Conservation (phyloP, 331 rosid genomes). For the Malus hybrid region DNA sequence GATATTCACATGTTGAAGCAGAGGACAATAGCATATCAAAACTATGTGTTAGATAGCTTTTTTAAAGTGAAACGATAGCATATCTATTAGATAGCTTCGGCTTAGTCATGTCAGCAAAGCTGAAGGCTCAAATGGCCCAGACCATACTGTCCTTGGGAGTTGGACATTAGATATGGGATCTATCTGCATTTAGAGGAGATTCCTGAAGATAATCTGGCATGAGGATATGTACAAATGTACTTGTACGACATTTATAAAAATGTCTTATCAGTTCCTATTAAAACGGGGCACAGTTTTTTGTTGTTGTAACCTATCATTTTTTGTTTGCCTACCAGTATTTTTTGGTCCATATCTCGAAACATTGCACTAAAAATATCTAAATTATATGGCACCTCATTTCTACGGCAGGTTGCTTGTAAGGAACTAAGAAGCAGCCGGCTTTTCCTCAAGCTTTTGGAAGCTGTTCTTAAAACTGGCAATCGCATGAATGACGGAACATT, state of each 20-base stretch:
- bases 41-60: neutral
- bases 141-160: neutral
- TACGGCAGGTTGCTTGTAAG: constrained; percentile 71
- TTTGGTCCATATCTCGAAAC: neutral
- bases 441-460: constrained; percentile 96
- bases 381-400: constrained; percentile 13
- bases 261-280: neutral
- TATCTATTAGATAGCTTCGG: neutral
- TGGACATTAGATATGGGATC: neutral
- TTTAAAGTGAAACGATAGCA: neutral
- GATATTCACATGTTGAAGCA: neutral
- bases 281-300: neutral
- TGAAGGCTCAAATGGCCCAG: neutral
- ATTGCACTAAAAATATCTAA: constrained; percentile 5
- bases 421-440: constrained; percentile 74
- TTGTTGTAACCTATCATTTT: neutral
- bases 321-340: neutral
- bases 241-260: neutral
- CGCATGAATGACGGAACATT: constrained; percentile 99
- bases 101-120: neutral
- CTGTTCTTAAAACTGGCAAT: constrained; percentile 98
- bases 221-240: neutral
- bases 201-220: neutral
- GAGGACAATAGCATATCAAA: neutral
- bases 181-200: neutral